Base-by-base conservation (phyloP, 805 yeast species). In the Aciculoconidium aculeatum region DNA sequence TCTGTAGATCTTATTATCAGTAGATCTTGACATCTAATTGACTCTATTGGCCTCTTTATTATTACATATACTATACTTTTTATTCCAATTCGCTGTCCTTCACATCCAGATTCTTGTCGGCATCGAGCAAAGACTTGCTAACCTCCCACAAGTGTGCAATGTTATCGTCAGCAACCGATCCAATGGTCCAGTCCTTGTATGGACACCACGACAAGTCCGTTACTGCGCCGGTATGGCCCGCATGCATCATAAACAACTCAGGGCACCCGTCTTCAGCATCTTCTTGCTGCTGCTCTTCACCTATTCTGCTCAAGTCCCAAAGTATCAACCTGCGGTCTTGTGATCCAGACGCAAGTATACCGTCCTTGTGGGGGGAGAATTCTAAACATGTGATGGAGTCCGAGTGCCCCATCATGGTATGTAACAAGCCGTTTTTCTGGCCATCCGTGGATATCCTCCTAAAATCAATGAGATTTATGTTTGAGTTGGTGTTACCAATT, bases 261-360 rank as follows among this genome's bases (percentile, higher is more conserved):
- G 95, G 90, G 15, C 81, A 81, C 21, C 94, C 96, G 46, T 86
- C 96, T 40, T 82, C 94, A 17, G 86, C 82, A 49, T 86, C 95
- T 42, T 85, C 95, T 41, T 77, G 87, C 9, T 68, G 69, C 52
- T 84, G 94, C 47, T 85, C 95, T 39, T 77, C 82, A 4, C 96
- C 96, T 20, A 86, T 79, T 42, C 73, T 77, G 26, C 65, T 61
- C 34, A 85, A 60, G 49, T 86, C 94, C 95, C 95, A 85, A 4
- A 86, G 42, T 19, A 84, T 77, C 10, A 83, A 72, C 35, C 94
- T 65, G 38, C 92, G 67, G 49, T 86, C 95, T 37, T 73, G 73
- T 1, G 86, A 75, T 3, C 87, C 82, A 0, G 87, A 76, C 2
- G 87, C 86, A 6, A 86, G 48, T 4, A 86, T 67, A 10, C 90